Evolutionary conservation across 2,329 filamentous ascomycete genomes (phyloP).

Genomic region (Neopestalotiopsis sp.): DNA sequence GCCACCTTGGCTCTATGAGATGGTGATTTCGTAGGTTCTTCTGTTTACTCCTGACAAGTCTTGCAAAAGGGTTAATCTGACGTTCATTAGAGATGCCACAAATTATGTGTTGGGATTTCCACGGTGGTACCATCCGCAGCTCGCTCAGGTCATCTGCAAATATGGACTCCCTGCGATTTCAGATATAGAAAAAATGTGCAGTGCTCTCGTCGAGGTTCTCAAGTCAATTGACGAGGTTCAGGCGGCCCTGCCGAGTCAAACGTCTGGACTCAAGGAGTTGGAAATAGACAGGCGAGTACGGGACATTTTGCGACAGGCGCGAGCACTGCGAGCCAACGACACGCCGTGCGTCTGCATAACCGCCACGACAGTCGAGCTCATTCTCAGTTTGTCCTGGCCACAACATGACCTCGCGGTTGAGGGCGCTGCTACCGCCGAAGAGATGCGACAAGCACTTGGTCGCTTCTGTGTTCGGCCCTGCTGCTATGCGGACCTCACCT

Average conservation of each 20-base stretch:
- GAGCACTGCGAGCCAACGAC: background rate
- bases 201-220: background rate
- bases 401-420: conserved; percentile 12
- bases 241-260: background rate
- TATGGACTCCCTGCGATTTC: background rate
- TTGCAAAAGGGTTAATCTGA: background rate
- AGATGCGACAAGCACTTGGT: conserved; percentile 26
- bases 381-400: conserved; percentile 29
- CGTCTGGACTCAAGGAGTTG: background rate
- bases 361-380: conserved; percentile 26
- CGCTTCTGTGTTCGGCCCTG: conserved; percentile 25
- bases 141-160: background rate
- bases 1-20: conserved; percentile 16
- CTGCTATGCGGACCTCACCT: conserved; percentile 31
- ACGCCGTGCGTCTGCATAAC: conserved; percentile 17
- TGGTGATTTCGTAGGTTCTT: background rate
- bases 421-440: conserved; percentile 22
- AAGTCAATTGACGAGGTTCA: background rate
- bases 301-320: background rate
- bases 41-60: background rate
- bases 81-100: background rate
- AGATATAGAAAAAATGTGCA: background rate
- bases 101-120: conserved; percentile 1
- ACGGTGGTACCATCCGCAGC: background rate
- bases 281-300: background rate